phyloP scores from a whole-genome alignment of 345 rosid species.

The Hibiscus mutabilis region DNA sequence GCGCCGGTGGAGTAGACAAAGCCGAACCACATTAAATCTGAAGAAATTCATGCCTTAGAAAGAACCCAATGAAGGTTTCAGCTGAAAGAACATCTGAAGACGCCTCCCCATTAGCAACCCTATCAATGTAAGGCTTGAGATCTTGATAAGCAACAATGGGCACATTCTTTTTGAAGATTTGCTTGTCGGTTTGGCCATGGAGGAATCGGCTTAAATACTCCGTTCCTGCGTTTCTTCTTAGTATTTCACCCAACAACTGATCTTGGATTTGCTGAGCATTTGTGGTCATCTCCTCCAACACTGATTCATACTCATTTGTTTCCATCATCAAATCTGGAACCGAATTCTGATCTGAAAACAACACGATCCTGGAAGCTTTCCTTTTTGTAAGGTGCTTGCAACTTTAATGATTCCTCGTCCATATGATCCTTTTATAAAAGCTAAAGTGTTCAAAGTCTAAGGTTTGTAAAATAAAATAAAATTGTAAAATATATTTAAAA shows the following conservation, averaged over 20 bases:
- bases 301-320: no score
- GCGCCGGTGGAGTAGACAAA: no score
- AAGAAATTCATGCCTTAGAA: slow-evolving; percentile 52
- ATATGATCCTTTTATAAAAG: no score
- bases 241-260: slow-evolving; percentile 47
- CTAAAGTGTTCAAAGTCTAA: no score
- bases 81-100: slow-evolving; percentile 51
- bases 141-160: slow-evolving; percentile 77
- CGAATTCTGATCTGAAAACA: no score
- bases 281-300: slow-evolving; percentile 41
- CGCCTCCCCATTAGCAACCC: slow-evolving; percentile 64
- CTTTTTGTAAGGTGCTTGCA: no score
- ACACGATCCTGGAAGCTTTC: no score
- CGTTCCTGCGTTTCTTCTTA: slow-evolving; percentile 40
- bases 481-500: no score
- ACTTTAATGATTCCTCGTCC: no score
- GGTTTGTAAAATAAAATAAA: no score
- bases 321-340: no score
- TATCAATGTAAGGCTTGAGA: slow-evolving; percentile 27
- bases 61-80: slow-evolving; percentile 61
- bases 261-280: slow-evolving; percentile 51
- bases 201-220: slow-evolving; percentile 54
- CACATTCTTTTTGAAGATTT: slow-evolving; percentile 53
- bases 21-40: no score
- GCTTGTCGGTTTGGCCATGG: slow-evolving; percentile 32